Percentiles rank a stretch among this genome's conserved stretches.
These are phyloP conservation scores for Xylaria cubensis DNA, from an alignment of 495 filamentous ascomycete species.

Conservation along the genomic window DNA sequence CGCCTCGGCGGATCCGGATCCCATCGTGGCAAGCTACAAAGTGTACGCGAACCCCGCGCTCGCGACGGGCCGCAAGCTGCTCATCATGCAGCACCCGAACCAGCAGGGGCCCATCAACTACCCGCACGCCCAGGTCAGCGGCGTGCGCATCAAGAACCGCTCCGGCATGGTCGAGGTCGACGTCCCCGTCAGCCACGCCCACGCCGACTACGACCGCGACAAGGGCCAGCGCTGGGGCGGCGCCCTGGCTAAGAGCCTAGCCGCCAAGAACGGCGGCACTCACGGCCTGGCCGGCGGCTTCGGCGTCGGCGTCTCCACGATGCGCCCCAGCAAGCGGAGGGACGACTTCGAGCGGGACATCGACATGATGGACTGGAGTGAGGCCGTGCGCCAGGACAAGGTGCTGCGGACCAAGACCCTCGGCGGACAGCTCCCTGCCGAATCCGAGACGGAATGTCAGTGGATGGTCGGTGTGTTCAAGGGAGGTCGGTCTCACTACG, in stretches of 20 bases:
- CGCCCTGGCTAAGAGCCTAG: conserved; percentile 48
- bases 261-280: conserved; percentile 54
- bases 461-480: conserved; percentile 59
- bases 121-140: conserved; percentile 36
- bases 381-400: conserved; percentile 52
- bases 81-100: conserved; percentile 54
- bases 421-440: conserved; percentile 46
- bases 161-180: conserved; percentile 58
- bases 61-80: conserved; percentile 48
- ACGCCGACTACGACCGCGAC: conserved; percentile 51
- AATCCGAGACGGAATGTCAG: conserved; percentile 44
- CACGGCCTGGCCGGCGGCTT: conserved; percentile 56
- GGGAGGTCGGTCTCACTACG: conserved; percentile 43
- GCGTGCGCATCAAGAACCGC: conserved; percentile 52
- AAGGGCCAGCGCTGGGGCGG: conserved; percentile 56
- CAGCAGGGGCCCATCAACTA: conserved; percentile 41
- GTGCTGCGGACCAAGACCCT: conserved; percentile 53
- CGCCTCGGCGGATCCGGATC: conserved; percentile 46
- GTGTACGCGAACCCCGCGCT: conserved; percentile 56
- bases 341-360: conserved; percentile 40
- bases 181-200: conserved; percentile 48
- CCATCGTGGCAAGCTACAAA: conserved; percentile 55
- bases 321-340: conserved; percentile 34
- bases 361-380: conserved; percentile 49
- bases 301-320: conserved; percentile 44